Conservation (phyloP, 208 protist species). For the Trypanosoma melophagium region DNA sequence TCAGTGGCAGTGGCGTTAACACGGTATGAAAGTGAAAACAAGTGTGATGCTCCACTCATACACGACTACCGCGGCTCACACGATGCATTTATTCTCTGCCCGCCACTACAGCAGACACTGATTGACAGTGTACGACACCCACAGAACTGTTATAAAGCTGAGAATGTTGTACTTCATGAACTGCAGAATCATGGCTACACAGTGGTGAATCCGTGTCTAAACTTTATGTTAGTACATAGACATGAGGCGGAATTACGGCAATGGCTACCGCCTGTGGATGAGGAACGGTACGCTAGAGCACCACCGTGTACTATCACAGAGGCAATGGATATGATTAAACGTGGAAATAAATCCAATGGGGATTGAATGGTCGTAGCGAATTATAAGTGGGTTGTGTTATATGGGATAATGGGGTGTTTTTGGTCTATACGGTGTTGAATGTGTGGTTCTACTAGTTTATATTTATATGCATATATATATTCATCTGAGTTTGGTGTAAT, state of each 20-base stretch:
- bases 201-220: slow-evolving; percentile 68
- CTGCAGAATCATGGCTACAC: slow-evolving; percentile 56
- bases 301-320: slow-evolving; percentile 49
- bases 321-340: slow-evolving; percentile 22
- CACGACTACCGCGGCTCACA: slow-evolving; percentile 84
- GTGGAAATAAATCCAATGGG: not conserved
- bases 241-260: slow-evolving; percentile 80
- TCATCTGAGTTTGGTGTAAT: not conserved
- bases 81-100: slow-evolving; percentile 76
- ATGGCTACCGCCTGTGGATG: slow-evolving; percentile 81
- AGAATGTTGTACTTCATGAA: slow-evolving; percentile 87
- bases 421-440: not conserved
- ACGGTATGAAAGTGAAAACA: slow-evolving; percentile 69
- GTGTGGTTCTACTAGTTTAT: slow-evolving; percentile 15
- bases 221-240: slow-evolving; percentile 64
- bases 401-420: not conserved
- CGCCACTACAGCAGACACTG: slow-evolving; percentile 50
- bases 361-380: too few relatives aligned
- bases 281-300: slow-evolving; percentile 58
- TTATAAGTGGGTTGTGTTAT: not conserved
- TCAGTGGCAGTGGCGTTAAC: slow-evolving; percentile 67
- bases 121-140: slow-evolving; percentile 50
- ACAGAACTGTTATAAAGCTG: slow-evolving; percentile 87
- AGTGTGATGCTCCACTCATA: slow-evolving; percentile 56
- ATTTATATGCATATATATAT: too few relatives aligned